Evolutionary conservation across 164 flowering plant species (phyloP).

Genomic region (Malania oleifera): DNA sequence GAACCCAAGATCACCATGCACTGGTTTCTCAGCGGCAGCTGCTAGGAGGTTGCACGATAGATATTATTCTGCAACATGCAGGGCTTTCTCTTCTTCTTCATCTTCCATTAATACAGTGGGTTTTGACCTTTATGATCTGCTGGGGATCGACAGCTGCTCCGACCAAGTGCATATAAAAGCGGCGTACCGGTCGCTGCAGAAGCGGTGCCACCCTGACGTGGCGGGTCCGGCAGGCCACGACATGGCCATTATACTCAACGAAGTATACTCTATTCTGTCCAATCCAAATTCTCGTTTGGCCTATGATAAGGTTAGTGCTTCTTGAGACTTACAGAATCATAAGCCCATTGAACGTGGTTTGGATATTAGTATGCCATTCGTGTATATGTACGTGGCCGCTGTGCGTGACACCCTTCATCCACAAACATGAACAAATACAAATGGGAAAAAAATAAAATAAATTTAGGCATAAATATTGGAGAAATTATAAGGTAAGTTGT

Average conservation of each 20-base stretch:
- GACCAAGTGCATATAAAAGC: conserved; percentile 53
- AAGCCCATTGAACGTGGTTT: too few species aligned
- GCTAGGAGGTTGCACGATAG: conserved; percentile 8
- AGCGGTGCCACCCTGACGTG: conserved; percentile 89
- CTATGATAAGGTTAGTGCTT: conserved; percentile 61
- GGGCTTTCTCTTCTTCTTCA: conserved; percentile 25
- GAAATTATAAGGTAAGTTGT: too few species aligned
- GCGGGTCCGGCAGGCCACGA: conserved; percentile 88
- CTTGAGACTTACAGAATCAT: too few species aligned
- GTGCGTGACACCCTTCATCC: too few species aligned
- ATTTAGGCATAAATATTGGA: too few species aligned
- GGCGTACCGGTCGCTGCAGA: conserved; percentile 78
- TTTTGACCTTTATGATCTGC: conserved; percentile 82
- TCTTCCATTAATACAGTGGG: conserved; percentile 40
- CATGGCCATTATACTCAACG: conserved; percentile 90
- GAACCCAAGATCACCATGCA: neutral
- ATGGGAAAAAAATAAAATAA: too few species aligned
- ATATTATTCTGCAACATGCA: conserved; percentile 26
- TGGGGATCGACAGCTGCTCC: conserved; percentile 66
- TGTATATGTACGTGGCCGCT: too few species aligned
- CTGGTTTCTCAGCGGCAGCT: conserved; percentile 2
- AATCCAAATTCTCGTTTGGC: conserved; percentile 60
- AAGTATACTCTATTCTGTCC: conserved; percentile 72
- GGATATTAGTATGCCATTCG: too few species aligned
- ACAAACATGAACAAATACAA: too few species aligned